Conservation (phyloP, 768 basidiomycete species). For the Russula compacta region DNA sequence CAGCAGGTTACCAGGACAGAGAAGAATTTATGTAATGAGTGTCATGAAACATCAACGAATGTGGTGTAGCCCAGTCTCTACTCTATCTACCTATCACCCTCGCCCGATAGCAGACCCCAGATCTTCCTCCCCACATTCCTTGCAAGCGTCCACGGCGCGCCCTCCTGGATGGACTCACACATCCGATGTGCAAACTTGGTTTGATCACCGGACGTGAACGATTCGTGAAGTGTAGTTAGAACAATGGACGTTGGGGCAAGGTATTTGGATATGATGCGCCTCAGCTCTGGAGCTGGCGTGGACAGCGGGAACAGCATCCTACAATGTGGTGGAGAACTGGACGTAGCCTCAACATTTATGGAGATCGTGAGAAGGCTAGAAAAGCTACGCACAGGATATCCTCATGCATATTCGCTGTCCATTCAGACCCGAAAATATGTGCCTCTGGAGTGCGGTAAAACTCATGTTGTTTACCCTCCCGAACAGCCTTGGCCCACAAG, state of each 20-base stretch:
- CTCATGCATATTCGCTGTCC: constrained; percentile 15
- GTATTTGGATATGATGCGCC: constrained; percentile 43
- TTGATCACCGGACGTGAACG: constrained; percentile 49
- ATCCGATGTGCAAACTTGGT: constrained; percentile 45
- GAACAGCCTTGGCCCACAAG: constrained; percentile 42
- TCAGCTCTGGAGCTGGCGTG: constrained; percentile 44
- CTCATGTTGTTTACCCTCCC: constrained; percentile 33
- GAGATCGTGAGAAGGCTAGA: background rate
- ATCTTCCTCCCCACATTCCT: constrained; percentile 32
- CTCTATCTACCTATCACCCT: constrained; percentile 14
- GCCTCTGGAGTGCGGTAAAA: constrained; percentile 11
- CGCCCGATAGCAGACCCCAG: constrained; percentile 25
- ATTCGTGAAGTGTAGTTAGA: constrained; percentile 43
- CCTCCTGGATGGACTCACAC: constrained; percentile 55
- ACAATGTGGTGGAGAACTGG: constrained; percentile 18
- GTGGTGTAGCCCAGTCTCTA: background rate
- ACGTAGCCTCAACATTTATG: background rate
- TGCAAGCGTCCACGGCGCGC: constrained; percentile 45
- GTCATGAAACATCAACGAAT: background rate
- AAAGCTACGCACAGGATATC: constrained; percentile 16
- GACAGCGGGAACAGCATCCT: constrained; percentile 54
- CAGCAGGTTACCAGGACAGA: background rate
- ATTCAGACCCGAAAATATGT: constrained; percentile 13
- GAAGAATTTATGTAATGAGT: background rate
- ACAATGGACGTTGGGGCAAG: constrained; percentile 49